These are phyloP conservation scores for Torulaspora gathmanii DNA, from an alignment of 805 yeast genomes.

Conservation along the genomic window DNA sequence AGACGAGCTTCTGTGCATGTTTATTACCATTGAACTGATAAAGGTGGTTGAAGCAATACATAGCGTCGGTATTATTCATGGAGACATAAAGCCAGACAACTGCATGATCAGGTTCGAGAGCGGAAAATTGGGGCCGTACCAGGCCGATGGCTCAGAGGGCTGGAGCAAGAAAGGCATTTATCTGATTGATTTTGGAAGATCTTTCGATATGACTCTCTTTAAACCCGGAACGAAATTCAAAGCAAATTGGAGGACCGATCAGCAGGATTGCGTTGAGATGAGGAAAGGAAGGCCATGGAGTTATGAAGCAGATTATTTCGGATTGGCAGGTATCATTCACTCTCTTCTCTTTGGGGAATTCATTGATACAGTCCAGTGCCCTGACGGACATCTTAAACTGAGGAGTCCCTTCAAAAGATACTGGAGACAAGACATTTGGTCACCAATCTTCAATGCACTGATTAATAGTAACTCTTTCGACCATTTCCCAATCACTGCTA, in stretches of 20 bases:
- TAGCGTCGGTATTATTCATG: slow-evolving; percentile 63
- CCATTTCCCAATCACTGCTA: slow-evolving; percentile 41
- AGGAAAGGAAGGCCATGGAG: slow-evolving; percentile 59
- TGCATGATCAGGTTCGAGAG: slow-evolving; percentile 62
- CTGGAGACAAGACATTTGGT: slow-evolving; percentile 75
- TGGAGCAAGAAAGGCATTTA: slow-evolving; percentile 54
- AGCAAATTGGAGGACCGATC: slow-evolving; percentile 56
- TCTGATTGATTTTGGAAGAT: slow-evolving; percentile 77
- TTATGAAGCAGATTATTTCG: slow-evolving; percentile 78
- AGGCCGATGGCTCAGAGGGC: slow-evolving; percentile 37
- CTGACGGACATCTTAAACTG: slow-evolving; percentile 36
- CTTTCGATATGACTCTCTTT: slow-evolving; percentile 63
- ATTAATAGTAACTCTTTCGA: slow-evolving; percentile 50
- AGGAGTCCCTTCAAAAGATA: slow-evolving; percentile 55
- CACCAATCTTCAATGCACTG: slow-evolving; percentile 53
- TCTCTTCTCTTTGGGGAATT: slow-evolving; percentile 65
- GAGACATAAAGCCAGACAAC: slow-evolving; percentile 81
- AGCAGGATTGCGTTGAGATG: slow-evolving; percentile 73
- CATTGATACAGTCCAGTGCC: slow-evolving; percentile 43
- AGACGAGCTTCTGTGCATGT: slow-evolving; percentile 62
- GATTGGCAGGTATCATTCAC: slow-evolving; percentile 71
- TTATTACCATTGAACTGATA: slow-evolving; percentile 60
- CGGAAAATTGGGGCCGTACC: slow-evolving; percentile 29
- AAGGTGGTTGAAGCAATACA: slow-evolving; percentile 60
- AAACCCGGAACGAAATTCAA: slow-evolving; percentile 48